Base-by-base conservation (phyloP, 2,329 filamentous ascomycete genomes). In the Helotiales sp. region DNA sequence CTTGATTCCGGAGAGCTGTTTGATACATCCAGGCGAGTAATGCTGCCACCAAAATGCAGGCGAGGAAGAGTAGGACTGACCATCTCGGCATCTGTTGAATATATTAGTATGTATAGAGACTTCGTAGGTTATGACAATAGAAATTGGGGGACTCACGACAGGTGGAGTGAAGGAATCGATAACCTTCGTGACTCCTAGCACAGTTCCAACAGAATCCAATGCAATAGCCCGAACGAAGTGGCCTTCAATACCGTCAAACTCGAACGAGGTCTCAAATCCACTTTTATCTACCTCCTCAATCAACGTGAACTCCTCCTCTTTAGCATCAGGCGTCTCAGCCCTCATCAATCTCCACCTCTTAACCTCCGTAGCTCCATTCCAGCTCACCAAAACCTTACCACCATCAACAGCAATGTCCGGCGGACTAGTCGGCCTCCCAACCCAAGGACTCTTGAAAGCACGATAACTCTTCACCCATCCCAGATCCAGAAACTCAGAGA, bases 341-440 rank as follows among this genome's bases (percentile, higher is more conserved):
- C 36, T 40, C 17, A n/a, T n/a, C n/a, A 67, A 54, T 19, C 50
- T 54, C 60, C 62, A 67, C n/a, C 30, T 38, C n/a, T 52, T 55
- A 33, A 71, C 64, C 40, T 71, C 68, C 3, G 70, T 72, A 5
- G 70, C 70, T 15, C 71, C 70, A 49, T 72, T 72, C 71, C 70
- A 72, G 50, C 68, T 70, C 12, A 69, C 60, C 40, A 69, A 72
- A 1, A 67, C 48, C 10, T 57, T 58, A 3, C 67, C 65, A 25
- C 58, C 59, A 40, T 66, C 46, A 12, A 60, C 50, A 38, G 61
- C 62, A n/a, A 67, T 30, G 12, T 53, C 51, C 10, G 69, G 69
- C 5, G 54, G 57, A 55, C 61, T 65, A 17, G 58, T 60, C 33
- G 68, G 67, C 15, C 54, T 52, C 5, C 67, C 70, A 19, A 65